phyloP scores from a whole-genome alignment of 2,329 filamentous ascomycete genomes.

The Cladosporium sp. region DNA sequence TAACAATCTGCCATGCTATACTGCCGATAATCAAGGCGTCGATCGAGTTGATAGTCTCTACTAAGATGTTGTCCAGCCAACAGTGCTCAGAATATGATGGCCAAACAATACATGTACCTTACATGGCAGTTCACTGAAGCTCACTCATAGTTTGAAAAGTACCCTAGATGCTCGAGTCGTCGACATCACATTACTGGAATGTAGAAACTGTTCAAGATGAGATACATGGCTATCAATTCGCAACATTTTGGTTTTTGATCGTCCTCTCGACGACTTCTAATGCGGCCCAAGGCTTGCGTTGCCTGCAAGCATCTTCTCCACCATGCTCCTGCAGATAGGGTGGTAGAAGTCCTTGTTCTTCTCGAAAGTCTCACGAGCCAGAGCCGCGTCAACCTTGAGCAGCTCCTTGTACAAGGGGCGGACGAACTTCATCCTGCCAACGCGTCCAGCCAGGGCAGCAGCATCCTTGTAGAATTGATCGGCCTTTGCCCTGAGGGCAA shows the following conservation, averaged over 20 bases:
- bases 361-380: slow-evolving; percentile 81
- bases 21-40: neutral
- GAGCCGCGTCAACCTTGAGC: slow-evolving; percentile 68
- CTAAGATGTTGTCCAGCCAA: neutral
- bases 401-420: slow-evolving; percentile 78
- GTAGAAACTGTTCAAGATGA: neutral
- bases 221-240: neutral
- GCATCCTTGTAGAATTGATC: slow-evolving; percentile 68
- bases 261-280: neutral
- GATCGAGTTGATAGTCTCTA: neutral
- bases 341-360: slow-evolving; percentile 92
- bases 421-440: slow-evolving; percentile 97
- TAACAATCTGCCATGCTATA: neutral
- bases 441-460: slow-evolving; percentile 72
- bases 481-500: slow-evolving; percentile 76
- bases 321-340: slow-evolving; percentile 83
- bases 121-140: neutral
- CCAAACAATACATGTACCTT: neutral
- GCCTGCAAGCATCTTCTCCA: slow-evolving; percentile 63
- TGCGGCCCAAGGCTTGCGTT: neutral
- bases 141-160: neutral
- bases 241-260: neutral
- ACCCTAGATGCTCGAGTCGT: neutral
- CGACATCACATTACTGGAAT: neutral
- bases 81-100: neutral